Conservation (phyloP, 257 asterid species). For the Echites panduratus region DNA sequence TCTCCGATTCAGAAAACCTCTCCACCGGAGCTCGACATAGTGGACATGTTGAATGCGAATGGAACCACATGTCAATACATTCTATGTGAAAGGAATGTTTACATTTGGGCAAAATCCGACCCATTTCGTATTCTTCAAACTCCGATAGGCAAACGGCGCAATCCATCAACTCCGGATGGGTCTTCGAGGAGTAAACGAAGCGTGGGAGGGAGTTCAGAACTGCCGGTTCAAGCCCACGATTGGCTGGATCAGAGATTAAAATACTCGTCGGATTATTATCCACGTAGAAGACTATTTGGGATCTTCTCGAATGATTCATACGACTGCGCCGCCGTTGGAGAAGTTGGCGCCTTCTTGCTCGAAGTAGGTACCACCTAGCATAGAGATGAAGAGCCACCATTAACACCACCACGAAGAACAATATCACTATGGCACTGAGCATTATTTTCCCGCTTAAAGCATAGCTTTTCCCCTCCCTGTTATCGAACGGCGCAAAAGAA, state of each 20-base stretch:
- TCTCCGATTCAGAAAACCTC: constrained; percentile 23
- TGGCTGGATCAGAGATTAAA: constrained; percentile 15
- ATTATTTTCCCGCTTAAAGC: constrained; percentile 65
- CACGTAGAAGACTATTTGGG: constrained; percentile 46
- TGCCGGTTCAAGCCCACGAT: constrained; percentile 53
- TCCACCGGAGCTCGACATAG: constrained; percentile 75
- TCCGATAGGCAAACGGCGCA: constrained; percentile 84
- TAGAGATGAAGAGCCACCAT: constrained; percentile 60
- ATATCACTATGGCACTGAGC: constrained; percentile 51
- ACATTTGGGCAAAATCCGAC: constrained; percentile 60
- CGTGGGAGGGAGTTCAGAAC: constrained; percentile 55
- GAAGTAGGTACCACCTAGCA: constrained; percentile 50
- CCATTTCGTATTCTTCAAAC: constrained; percentile 56
- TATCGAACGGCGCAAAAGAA: not conserved
- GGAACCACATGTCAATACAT: constrained; percentile 89
- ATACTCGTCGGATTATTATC: constrained; percentile 21
- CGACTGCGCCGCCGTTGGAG: constrained; percentile 50
- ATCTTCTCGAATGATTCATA: constrained; percentile 16
- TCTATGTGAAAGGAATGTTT: constrained; percentile 61
- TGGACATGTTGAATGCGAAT: constrained; percentile 75
- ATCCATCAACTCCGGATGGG: constrained; percentile 33
- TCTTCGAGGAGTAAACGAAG: constrained; percentile 32
- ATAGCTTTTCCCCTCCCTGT: constrained; percentile 23
- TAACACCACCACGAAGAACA: constrained; percentile 53
- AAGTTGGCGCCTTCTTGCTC: constrained; percentile 45